These are phyloP conservation scores for Glaciozyma martinii DNA, from an alignment of 768 basidiomycete genomes.

Conservation along the genomic window DNA sequence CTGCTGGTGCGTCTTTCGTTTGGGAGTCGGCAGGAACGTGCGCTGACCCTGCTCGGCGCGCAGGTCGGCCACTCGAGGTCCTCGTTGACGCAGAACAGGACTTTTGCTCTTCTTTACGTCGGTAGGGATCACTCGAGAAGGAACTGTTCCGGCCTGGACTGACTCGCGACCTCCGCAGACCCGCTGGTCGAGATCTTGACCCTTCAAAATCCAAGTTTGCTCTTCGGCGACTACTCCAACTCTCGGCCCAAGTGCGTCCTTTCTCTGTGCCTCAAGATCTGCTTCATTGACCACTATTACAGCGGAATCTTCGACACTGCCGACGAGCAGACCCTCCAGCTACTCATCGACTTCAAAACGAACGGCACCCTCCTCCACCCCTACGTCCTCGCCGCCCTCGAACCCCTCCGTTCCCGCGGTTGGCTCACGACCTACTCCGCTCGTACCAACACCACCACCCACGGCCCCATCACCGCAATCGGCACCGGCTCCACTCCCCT, in stretches of 20 bases:
- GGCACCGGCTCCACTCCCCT: not conserved
- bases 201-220: not conserved
- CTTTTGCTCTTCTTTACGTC: not conserved
- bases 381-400: not conserved
- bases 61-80: not conserved
- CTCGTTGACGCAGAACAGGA: not conserved
- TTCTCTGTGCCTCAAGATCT: no score
- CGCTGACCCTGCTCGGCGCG: not conserved
- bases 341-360: not conserved
- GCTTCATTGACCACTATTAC: not conserved
- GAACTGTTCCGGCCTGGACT: not conserved
- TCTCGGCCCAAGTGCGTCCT: not conserved
- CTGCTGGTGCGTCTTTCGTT: not conserved
- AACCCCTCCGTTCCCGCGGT: not conserved
- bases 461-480: not conserved
- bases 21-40: not conserved
- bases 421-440: not conserved
- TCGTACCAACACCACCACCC: not conserved
- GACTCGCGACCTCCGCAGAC: not conserved
- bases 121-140: not conserved
- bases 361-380: slow-evolving; percentile 4
- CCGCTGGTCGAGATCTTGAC: not conserved
- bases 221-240: not conserved
- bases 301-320: not conserved
- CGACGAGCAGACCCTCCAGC: not conserved